Evolutionary conservation across 2,329 filamentous ascomycete genomes (phyloP).

Genomic region (Dothistroma pini): DNA sequence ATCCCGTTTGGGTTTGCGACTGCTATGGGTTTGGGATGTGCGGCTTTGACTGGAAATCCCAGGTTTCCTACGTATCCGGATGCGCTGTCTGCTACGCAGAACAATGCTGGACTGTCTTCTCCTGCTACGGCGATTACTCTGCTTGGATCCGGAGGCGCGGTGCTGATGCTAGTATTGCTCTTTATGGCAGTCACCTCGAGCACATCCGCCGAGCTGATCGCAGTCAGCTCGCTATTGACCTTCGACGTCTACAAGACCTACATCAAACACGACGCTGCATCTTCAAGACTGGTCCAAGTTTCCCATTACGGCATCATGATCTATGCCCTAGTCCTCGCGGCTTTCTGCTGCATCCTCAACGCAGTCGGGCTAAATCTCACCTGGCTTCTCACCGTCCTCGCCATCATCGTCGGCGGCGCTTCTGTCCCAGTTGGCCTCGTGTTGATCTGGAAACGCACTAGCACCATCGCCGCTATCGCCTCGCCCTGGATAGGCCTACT

Average conservation of each 20-base stretch:
- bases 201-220: slow-evolving; percentile 38
- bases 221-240: slow-evolving; percentile 36
- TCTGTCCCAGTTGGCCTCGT: slow-evolving; percentile 46
- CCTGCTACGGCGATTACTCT: slow-evolving; percentile 33
- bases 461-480: slow-evolving; percentile 43
- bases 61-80: slow-evolving; percentile 44
- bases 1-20: slow-evolving; percentile 48
- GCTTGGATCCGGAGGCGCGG: slow-evolving; percentile 31
- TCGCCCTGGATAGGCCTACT: slow-evolving; percentile 46
- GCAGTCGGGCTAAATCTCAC: slow-evolving; percentile 40
- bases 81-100: slow-evolving; percentile 26
- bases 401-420: slow-evolving; percentile 42
- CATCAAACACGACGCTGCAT: slow-evolving; percentile 37
- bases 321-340: slow-evolving; percentile 41
- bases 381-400: slow-evolving; percentile 41
- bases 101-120: slow-evolving; percentile 31
- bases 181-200: slow-evolving; percentile 35
- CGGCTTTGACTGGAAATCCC: slow-evolving; percentile 43
- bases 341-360: slow-evolving; percentile 39
- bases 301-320: slow-evolving; percentile 41
- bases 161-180: slow-evolving; percentile 31
- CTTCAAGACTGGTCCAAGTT: slow-evolving; percentile 38
- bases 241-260: slow-evolving; percentile 47
- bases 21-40: slow-evolving; percentile 45
- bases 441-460: slow-evolving; percentile 46